Conservation (phyloP, 1,139 yeast genomes). For the Wickerhamiella infanticola region DNA sequence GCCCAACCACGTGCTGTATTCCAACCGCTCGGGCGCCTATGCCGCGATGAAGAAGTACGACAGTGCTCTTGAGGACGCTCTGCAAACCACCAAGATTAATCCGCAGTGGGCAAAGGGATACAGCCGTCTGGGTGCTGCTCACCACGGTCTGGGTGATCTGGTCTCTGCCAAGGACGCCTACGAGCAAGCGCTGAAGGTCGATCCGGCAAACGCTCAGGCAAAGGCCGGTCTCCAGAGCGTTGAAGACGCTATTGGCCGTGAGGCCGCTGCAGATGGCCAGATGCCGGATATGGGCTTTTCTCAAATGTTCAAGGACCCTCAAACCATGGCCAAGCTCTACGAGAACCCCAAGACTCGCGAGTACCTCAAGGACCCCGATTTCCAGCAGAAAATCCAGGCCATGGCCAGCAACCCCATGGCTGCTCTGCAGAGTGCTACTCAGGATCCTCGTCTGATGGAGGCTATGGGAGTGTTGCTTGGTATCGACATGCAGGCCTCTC, state of each 20-base stretch:
- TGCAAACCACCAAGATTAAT: conserved; percentile 63
- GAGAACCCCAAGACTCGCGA: conserved; percentile 79
- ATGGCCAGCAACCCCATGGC: conserved; percentile 65
- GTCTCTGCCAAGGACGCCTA: conserved; percentile 48
- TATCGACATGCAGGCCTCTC: conserved; percentile 35
- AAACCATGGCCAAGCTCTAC: conserved; percentile 56
- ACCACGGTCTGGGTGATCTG: conserved; percentile 64
- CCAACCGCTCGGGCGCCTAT: conserved; percentile 88
- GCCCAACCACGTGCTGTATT: conserved; percentile 81
- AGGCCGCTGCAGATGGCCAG: conserved; percentile 27
- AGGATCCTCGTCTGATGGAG: conserved; percentile 80
- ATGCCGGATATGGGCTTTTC: conserved; percentile 45
- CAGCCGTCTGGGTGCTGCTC: conserved; percentile 88
- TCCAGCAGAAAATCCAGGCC: conserved; percentile 54
- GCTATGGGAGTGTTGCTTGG: conserved; percentile 82
- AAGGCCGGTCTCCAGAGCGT: conserved; percentile 65
- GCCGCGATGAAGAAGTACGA: conserved; percentile 63
- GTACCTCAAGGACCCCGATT: conserved; percentile 71
- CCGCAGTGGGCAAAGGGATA: conserved; percentile 90
- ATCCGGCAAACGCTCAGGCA: conserved; percentile 74
- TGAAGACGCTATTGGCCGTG: conserved; percentile 34
- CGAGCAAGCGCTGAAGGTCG: conserved; percentile 69
- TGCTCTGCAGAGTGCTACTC: conserved; percentile 35
- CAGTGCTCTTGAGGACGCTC: conserved; percentile 70
- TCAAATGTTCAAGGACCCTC: conserved; percentile 66